These are phyloP conservation scores for Porphyra umbilicalis DNA, from an alignment of 31 red algal species.

Conservation along the genomic window DNA sequence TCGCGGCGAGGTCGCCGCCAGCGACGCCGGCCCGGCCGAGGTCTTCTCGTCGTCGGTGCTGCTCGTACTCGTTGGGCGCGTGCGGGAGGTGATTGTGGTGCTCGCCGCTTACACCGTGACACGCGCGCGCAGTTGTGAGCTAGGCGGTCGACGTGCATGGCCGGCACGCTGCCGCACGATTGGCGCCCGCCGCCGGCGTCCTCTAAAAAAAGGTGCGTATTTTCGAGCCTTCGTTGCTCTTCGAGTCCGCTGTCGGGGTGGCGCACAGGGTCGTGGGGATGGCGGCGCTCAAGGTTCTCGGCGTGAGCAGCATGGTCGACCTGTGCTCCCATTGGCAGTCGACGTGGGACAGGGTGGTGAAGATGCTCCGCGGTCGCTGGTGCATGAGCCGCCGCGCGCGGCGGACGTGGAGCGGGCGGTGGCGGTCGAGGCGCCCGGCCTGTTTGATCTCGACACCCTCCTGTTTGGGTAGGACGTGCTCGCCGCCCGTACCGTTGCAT, in stretches of 20 bases:
- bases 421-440: conserved; percentile 43
- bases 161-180: conserved; percentile 14
- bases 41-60: neutral
- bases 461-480: conserved; percentile 45
- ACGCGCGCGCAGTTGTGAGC: conserved; percentile 17
- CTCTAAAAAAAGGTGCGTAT: conserved; percentile 38
- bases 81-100: conserved; percentile 31
- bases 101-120: conserved; percentile 34
- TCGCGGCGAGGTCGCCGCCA: neutral
- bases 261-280: conserved; percentile 34
- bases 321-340: conserved; percentile 36
- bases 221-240: conserved; percentile 45
- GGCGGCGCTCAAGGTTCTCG: conserved; percentile 23
- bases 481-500: neutral
- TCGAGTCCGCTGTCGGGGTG: conserved; percentile 60
- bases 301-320: conserved; percentile 7
- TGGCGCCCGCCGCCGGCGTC: neutral
- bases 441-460: conserved; percentile 63
- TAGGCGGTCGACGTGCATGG: conserved; percentile 43
- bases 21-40: neutral
- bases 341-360: conserved; percentile 40
- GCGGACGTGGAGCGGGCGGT: conserved; percentile 41
- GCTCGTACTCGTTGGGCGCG: conserved; percentile 54
- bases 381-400: conserved; percentile 37
- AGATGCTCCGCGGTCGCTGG: conserved; percentile 48